Evolutionary conservation across 2,329 filamentous ascomycete genomes (phyloP), one percentile per base, ranked within the genome.

Genomic region (Apiospora pterosperma): DNA sequence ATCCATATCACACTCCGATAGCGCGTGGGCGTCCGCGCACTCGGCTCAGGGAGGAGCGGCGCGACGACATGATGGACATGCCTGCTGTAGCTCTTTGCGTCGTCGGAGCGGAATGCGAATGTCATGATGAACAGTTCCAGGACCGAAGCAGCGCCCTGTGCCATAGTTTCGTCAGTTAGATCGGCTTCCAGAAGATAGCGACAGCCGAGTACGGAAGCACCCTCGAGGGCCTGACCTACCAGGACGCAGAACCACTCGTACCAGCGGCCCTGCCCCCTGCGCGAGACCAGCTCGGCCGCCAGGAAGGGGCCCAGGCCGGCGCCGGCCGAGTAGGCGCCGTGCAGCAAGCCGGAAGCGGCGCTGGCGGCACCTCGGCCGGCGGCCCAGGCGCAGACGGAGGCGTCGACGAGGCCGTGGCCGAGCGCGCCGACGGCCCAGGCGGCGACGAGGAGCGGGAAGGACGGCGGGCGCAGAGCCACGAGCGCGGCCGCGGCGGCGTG

Each of bases 381-480:
- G 0, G 75, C 80, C 80, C 80, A 82, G 1, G 80, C 79, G 62
- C 78, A 81, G 75, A 78, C 81, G 12, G 77, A 77, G 1, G 76
- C 79, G 67, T 83, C 81, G 0, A 81, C 63, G 2, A 82, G 65
- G 0, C 79, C 81, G 0, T 70, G 75, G 0, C 81, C 81, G 8
- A 81, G 66, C 0, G 75, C 77, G 0, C 75, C 74, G 0, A 76
- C 59, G 1, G 71, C 71, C 48, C 76, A 74, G 0, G 71, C 75
- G 4, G 71, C 60, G 7, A 81, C 62, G 2, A 79, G 65, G 0
- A 76, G 31, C 1, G 67, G 67, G 63, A 80, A 81, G n/a, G n/a
- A 55, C 0, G 70, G 70, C 16, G 73, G 70, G 10, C 73, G 74
- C 19, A 67, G 23, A 1, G 74, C 73, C 5, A 76, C 74, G 2